A percentile compares a stretch with the other conserved stretches of the same genome.
Conservation (phyloP, 768 basidiomycete genomes). For the Auricularia sp. region DNA sequence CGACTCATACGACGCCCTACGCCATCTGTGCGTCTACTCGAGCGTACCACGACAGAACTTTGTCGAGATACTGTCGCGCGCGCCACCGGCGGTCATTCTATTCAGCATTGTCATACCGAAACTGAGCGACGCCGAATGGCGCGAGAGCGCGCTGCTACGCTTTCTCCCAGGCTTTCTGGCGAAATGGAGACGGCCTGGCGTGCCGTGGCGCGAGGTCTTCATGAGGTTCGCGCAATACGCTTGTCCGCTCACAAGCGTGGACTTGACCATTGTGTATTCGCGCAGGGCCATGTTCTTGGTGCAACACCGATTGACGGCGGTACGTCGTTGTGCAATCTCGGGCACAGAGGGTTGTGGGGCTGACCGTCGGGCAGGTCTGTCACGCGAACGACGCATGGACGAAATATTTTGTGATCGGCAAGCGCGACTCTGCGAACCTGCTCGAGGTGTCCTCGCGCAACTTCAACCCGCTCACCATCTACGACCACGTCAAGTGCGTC, state of each 20-base stretch:
- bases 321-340: constrained; percentile 26
- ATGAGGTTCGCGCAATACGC: constrained; percentile 40
- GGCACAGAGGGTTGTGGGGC: constrained; percentile 54
- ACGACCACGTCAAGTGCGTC: constrained; percentile 67
- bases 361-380: constrained; percentile 57
- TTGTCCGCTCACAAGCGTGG: no score
- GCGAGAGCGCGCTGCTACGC: constrained; percentile 59
- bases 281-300: constrained; percentile 3
- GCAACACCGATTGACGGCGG: background rate
- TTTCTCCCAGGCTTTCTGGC: constrained; percentile 65
- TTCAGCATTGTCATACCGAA: constrained; percentile 63
- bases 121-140: constrained; percentile 57
- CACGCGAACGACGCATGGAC: constrained; percentile 75
- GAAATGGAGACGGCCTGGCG: constrained; percentile 52
- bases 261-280: background rate
- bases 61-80: constrained; percentile 64
- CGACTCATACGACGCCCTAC: constrained; percentile 41
- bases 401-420: constrained; percentile 60
- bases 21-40: constrained; percentile 50
- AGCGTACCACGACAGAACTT: constrained; percentile 70
- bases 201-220: constrained; percentile 55
- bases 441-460: constrained; percentile 56
- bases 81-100: constrained; percentile 50
- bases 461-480: constrained; percentile 57
- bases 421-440: constrained; percentile 54